Evolutionary conservation across 2,329 filamentous ascomycete species (phyloP), one percentile per base, ranked within the genome.

Genomic region (Aspergillus thermomutatus): DNA sequence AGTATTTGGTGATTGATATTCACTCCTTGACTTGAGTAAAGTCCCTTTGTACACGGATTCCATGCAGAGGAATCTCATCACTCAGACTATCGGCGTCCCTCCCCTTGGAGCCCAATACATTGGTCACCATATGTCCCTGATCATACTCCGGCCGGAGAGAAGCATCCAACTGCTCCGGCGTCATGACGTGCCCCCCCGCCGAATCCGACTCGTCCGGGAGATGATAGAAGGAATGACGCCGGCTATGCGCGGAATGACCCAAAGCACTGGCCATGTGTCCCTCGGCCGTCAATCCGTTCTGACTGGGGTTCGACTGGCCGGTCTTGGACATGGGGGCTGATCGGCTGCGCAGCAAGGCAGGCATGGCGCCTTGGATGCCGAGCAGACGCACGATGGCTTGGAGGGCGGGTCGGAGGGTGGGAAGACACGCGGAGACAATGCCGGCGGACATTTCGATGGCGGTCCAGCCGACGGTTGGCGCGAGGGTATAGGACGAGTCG

Each of bases 371-470:
- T 23, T 58, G 56, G 53, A 66, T 54, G 40, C 61, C 64, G 17
- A 67, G 55, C 1, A 49, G 19, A 23, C 66, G 66, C 34, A 59
- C 55, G 28, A 60, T 52, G 27, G 62, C 56, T 14, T 59, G 63
- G 10, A 69, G 50, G 8, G 66, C 66, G 14, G 66, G 66, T 2
- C 65, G 63, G 7, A 69, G 52, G 10, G 66, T 67, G 1, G 66
- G 66, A 0, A 69, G 64, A 47, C 63, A 66, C n/a, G 66, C 66
- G 5, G 66, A 68, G 14, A 66, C 61, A 28, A 69, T 68, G 4
- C 66, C 66, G 26, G 66, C 65, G 19, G 66, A 64, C 63, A 67
- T 68, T 51, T 69, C 66, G 48, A 69, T 69, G 10, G 66, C 63
- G 19, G 66, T 67, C 66, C 66, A 69, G 52, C 60, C 66, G 37